A percentile compares a stretch with the other conserved stretches of the same genome.
Evolutionary conservation across 768 basidiomycete genomes (phyloP).

Genomic region (Scleroderma bovista): DNA sequence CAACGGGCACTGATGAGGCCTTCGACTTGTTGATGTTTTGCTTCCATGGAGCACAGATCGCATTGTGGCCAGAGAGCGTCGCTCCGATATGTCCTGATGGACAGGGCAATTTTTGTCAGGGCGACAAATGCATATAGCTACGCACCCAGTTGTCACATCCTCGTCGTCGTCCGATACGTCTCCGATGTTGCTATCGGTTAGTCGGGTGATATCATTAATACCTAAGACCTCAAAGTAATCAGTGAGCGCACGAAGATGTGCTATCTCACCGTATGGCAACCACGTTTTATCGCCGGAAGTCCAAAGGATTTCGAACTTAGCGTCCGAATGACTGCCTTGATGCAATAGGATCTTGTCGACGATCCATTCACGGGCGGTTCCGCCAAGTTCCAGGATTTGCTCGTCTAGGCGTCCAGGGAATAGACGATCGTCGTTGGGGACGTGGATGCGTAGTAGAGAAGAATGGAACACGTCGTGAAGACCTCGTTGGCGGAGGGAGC

Average conservation of each 20-base stretch:
- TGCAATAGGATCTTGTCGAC: background rate
- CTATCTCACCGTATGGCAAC: slow-evolving; percentile 10
- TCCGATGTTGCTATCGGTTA: too few species aligned
- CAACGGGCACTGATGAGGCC: too few species aligned
- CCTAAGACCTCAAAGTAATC: background rate
- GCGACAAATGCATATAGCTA: too few species aligned
- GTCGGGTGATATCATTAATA: background rate
- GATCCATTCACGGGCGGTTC: background rate
- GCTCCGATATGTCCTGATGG: too few species aligned
- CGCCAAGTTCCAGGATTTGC: background rate
- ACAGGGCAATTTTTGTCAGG: too few species aligned
- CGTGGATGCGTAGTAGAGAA: slow-evolving; percentile 18
- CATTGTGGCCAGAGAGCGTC: too few species aligned
- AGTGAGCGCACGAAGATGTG: background rate
- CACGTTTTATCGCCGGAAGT: slow-evolving; percentile 17
- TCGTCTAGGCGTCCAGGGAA: background rate
- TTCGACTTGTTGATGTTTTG: too few species aligned
- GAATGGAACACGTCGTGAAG: slow-evolving; percentile 26
- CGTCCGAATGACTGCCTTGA: background rate
- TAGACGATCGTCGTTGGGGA: slow-evolving; percentile 18
- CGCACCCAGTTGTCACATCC: too few species aligned
- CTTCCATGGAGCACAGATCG: too few species aligned
- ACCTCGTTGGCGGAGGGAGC: background rate
- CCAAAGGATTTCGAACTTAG: slow-evolving; percentile 18
- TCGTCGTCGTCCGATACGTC: too few species aligned